A percentile compares a stretch with the other conserved stretches of the same genome.
Evolutionary conservation across 768 basidiomycete species (phyloP).

Genomic region (Leucosporidium scottii): DNA sequence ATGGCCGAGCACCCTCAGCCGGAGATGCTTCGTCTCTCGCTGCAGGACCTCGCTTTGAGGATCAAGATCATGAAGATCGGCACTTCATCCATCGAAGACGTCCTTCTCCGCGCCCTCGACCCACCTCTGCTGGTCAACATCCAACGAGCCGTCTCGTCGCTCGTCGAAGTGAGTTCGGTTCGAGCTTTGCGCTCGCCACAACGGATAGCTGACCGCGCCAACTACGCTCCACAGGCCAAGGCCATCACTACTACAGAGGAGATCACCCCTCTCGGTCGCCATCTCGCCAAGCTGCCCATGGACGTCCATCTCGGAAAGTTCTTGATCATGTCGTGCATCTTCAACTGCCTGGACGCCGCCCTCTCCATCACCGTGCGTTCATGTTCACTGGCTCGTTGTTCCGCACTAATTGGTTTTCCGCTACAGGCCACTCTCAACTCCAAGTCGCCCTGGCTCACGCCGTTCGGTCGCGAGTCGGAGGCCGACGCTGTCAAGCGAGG

Average conservation of each 20-base stretch:
- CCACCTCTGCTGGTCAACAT: slow-evolving; percentile 80
- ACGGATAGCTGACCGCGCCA: background rate
- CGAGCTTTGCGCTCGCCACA: background rate
- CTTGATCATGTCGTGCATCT: slow-evolving; percentile 70
- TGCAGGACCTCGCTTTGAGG: slow-evolving; percentile 81
- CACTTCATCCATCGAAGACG: slow-evolving; percentile 81
- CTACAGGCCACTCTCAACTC: slow-evolving; percentile 67
- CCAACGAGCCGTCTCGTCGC: slow-evolving; percentile 75
- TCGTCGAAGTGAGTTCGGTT: slow-evolving; percentile 64
- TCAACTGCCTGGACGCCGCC: slow-evolving; percentile 90
- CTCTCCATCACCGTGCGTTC: slow-evolving; percentile 65
- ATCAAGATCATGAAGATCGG: slow-evolving; percentile 92
- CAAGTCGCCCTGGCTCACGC: slow-evolving; percentile 86
- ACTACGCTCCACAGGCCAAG: slow-evolving; percentile 53
- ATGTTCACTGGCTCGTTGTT: too few relatives aligned
- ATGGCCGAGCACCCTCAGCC: slow-evolving; percentile 84
- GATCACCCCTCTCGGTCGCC: slow-evolving; percentile 85
- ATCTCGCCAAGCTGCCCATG: slow-evolving; percentile 84
- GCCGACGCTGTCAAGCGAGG: slow-evolving; percentile 73
- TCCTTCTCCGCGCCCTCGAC: slow-evolving; percentile 77
- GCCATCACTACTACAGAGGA: slow-evolving; percentile 80
- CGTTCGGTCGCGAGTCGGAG: slow-evolving; percentile 77
- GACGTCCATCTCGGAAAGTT: slow-evolving; percentile 96
- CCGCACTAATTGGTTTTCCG: background rate
- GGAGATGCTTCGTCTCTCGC: slow-evolving; percentile 87